Evolutionary conservation across 352 stramenopile species (phyloP).

Genomic region (Paralagenidium karlingii): DNA sequence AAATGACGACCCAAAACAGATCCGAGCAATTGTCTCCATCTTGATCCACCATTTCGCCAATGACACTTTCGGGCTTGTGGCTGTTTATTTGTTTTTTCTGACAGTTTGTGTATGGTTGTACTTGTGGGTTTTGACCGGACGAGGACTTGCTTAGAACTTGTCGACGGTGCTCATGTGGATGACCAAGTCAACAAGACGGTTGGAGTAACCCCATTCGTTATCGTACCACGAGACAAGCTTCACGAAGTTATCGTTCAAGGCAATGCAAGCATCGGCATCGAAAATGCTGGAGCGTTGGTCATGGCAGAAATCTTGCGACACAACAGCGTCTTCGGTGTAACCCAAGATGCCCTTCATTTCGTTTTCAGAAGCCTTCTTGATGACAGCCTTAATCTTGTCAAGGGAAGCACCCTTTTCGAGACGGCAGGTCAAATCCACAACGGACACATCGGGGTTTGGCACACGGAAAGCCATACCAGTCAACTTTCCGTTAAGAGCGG

Average conservation of each 20-base stretch:
- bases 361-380: slow-evolving; percentile 85
- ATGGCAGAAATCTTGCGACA: slow-evolving; percentile 86
- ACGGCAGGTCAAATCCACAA: slow-evolving; percentile 88
- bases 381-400: slow-evolving; percentile 82
- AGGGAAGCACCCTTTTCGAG: slow-evolving; percentile 83
- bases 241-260: slow-evolving; percentile 91
- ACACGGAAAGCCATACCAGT: slow-evolving; percentile 94
- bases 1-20: too few species aligned
- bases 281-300: slow-evolving; percentile 87
- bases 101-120: too few species aligned
- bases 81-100: too few species aligned
- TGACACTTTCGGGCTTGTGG: too few species aligned
- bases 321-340: slow-evolving; percentile 88
- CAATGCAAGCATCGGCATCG: slow-evolving; percentile 91
- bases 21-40: too few species aligned
- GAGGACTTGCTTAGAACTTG: slow-evolving; percentile 34
- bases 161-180: slow-evolving; percentile 33
- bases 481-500: slow-evolving; percentile 82
- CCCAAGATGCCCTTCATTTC: slow-evolving; percentile 85
- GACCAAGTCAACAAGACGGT: slow-evolving; percentile 68
- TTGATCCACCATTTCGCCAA: too few species aligned
- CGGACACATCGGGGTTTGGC: slow-evolving; percentile 89
- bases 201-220: slow-evolving; percentile 91
- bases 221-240: slow-evolving; percentile 94
- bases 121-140: too few species aligned